Evolutionary conservation across 2,329 filamentous ascomycete genomes (phyloP).

Genomic region (Aspergillus sp.): DNA sequence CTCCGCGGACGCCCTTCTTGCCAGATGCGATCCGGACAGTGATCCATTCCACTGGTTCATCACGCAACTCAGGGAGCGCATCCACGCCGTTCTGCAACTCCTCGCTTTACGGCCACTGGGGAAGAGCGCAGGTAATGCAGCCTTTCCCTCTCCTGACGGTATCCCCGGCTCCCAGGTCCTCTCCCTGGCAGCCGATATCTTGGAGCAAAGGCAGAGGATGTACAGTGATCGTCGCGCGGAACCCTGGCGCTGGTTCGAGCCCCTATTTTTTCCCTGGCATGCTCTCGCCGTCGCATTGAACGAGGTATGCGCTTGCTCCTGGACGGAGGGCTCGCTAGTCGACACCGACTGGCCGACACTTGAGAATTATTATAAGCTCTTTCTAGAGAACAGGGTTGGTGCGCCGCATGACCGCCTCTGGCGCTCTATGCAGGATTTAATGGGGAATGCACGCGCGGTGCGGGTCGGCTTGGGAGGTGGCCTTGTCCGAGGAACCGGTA

Average conservation of each 20-base stretch:
- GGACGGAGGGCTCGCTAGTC: too few species aligned
- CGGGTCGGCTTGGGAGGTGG: too few species aligned
- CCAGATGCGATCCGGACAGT: constrained; percentile 19
- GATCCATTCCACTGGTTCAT: constrained; percentile 29
- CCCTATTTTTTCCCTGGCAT: constrained; percentile 35
- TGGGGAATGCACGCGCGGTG: too few species aligned
- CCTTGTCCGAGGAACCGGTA: too few species aligned
- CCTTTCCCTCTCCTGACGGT: constrained; percentile 18
- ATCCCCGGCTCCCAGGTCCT: constrained; percentile 26
- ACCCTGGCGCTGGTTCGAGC: constrained; percentile 29
- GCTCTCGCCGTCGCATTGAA: constrained; percentile 32
- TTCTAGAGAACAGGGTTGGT: not conserved
- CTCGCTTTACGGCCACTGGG: constrained; percentile 28
- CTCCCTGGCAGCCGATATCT: constrained; percentile 25
- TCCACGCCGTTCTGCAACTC: constrained; percentile 29
- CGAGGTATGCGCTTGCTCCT: constrained; percentile 33
- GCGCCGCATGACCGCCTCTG: too few species aligned
- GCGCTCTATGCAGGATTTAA: too few species aligned
- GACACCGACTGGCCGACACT: constrained; percentile 22
- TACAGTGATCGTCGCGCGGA: constrained; percentile 20
- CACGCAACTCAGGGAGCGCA: constrained; percentile 20
- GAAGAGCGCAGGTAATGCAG: constrained; percentile 24
- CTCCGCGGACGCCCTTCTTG: constrained; percentile 20
- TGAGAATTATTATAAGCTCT: not conserved
- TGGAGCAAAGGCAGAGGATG: constrained; percentile 21